phyloP scores from a whole-genome alignment of 129 eudicot genomes.

The Flaveria brownii region DNA sequence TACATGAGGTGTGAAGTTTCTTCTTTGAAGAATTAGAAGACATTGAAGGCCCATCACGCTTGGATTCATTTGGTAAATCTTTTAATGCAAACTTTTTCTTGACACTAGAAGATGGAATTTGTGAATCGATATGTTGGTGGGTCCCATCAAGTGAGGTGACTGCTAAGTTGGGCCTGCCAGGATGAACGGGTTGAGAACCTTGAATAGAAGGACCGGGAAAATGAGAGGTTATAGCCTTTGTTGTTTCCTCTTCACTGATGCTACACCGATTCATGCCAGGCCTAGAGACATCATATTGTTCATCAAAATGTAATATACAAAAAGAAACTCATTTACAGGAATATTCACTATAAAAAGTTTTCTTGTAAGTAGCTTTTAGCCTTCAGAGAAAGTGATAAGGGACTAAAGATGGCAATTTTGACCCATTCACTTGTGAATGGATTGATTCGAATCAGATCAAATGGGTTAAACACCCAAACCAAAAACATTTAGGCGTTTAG shows the following conservation, averaged over 20 bases:
- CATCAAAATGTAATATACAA: background rate
- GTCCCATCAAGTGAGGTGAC: constrained; percentile 36
- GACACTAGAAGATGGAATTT: constrained; percentile 34
- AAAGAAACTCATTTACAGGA: background rate
- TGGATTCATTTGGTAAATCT: constrained; percentile 41
- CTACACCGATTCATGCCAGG: constrained; percentile 90
- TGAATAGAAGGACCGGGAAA: constrained; percentile 45
- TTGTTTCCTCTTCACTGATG: constrained; percentile 75
- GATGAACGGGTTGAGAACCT: constrained; percentile 40
- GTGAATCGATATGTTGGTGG: constrained; percentile 32
- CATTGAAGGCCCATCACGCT: constrained; percentile 43
- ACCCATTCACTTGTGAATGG: background rate
- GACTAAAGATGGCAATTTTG: background rate
- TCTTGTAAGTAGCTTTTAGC: background rate
- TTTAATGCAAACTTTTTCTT: constrained; percentile 50
- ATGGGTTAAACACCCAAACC: background rate
- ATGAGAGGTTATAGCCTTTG: constrained; percentile 33
- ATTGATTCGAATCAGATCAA: background rate
- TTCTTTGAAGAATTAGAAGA: constrained; percentile 55
- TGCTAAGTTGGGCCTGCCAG: constrained; percentile 40
- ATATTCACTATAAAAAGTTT: background rate
- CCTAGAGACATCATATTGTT: constrained; percentile 44
- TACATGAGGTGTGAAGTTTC: constrained; percentile 44
- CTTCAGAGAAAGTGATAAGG: background rate
- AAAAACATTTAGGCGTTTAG: background rate